Conservation (phyloP, 73 alveolate species). For the Stentor coeruleus region DNA sequence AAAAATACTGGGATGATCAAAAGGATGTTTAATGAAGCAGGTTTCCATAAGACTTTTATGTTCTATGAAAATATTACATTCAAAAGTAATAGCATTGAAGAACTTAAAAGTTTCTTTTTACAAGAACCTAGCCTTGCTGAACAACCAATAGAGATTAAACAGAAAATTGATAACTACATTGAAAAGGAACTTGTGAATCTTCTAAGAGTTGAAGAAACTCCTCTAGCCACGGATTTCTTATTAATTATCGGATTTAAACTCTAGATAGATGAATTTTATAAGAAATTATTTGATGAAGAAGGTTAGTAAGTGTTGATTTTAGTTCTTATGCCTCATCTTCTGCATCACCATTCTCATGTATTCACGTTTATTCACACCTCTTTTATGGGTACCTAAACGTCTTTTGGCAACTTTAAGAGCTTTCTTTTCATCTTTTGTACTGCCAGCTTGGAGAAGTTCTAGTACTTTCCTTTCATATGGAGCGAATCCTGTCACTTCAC, state of each 20-base stretch:
- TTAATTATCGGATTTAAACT: neutral
- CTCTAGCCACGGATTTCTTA: neutral
- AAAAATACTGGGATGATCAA: neutral
- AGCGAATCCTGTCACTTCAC: constrained; percentile 89
- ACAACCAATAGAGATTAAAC: neutral
- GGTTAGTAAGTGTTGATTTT: too few species aligned
- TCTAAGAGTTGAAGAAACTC: neutral
- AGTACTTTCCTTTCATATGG: constrained; percentile 91
- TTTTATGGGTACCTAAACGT: constrained; percentile 91
- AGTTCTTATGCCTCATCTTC: constrained; percentile 1
- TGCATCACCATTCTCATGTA: constrained; percentile 54
- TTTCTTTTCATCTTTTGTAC: constrained; percentile 79
- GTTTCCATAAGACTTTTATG: neutral
- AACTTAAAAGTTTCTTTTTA: neutral
- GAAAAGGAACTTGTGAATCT: neutral
- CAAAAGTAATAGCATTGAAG: neutral
- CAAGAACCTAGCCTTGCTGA: constrained; percentile 11
- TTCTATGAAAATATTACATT: neutral
- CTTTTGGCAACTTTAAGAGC: constrained; percentile 87
- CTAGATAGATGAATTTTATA: neutral
- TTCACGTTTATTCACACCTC: constrained; percentile 85
- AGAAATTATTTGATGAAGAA: too few species aligned
- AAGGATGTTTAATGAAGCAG: neutral
- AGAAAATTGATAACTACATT: too few species aligned
- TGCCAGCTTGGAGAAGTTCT: constrained; percentile 81